These are phyloP conservation scores for Starmera caribaea DNA, from an alignment of 805 yeast species.

Conservation along the genomic window DNA sequence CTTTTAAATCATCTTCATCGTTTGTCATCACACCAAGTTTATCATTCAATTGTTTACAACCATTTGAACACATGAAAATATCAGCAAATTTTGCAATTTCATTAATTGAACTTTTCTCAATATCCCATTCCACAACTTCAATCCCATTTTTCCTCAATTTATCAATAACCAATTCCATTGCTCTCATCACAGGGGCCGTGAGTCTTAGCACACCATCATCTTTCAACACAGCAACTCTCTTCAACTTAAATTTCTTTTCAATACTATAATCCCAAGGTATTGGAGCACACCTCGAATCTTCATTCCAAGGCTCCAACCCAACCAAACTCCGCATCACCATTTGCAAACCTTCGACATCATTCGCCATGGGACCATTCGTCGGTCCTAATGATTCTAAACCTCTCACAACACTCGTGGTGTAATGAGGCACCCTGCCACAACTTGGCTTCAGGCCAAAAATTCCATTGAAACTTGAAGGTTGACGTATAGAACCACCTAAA, in stretches of 20 bases:
- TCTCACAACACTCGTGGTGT: constrained; percentile 22
- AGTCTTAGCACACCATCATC: constrained; percentile 34
- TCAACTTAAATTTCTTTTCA: constrained; percentile 27
- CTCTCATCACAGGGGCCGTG: constrained; percentile 37
- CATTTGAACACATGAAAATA: constrained; percentile 4
- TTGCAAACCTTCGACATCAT: constrained; percentile 24
- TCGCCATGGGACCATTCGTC: constrained; percentile 36
- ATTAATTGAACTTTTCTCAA: not conserved
- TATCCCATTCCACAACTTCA: constrained; percentile 33
- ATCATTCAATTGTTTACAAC: constrained; percentile 4
- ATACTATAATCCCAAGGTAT: constrained; percentile 27
- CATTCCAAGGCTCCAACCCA: constrained; percentile 26
- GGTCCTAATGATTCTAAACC: constrained; percentile 30
- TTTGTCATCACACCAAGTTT: constrained; percentile 22
- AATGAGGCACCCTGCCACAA: constrained; percentile 30
- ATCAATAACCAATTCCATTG: constrained; percentile 22
- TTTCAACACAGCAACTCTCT: constrained; percentile 15
- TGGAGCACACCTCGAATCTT: constrained; percentile 28
- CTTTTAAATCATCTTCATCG: constrained; percentile 26
- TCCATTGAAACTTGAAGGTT: constrained; percentile 34
- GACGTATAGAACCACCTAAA: constrained; percentile 40
- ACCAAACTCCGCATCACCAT: constrained; percentile 18
- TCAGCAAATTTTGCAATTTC: not conserved
- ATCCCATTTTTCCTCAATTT: constrained; percentile 32
- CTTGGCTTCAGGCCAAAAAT: constrained; percentile 34